These are phyloP conservation scores for Hemisphaericaspora xylofermentans DNA, from an alignment of 1,139 yeast species.

Conservation along the genomic window DNA sequence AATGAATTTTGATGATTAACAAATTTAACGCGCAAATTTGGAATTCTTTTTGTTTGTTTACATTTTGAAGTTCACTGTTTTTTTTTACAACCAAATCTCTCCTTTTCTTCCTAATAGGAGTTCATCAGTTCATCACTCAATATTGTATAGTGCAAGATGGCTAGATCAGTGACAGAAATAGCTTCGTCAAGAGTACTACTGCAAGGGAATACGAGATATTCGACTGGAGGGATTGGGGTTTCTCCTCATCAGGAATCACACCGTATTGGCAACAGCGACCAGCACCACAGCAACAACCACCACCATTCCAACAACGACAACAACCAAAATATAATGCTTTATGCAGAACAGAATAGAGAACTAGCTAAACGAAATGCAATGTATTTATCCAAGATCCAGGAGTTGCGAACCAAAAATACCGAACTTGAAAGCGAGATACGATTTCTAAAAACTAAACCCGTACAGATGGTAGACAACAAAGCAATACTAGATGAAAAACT, in stretches of 20 bases:
- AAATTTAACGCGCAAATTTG: background rate
- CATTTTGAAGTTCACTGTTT: slow-evolving; percentile 3
- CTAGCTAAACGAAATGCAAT: slow-evolving; percentile 57
- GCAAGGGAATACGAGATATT: slow-evolving; percentile 1
- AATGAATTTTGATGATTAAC: too few species aligned
- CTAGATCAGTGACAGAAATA: background rate
- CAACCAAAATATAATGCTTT: slow-evolving; percentile 1
- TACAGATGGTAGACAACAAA: background rate
- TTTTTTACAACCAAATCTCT: slow-evolving; percentile 1
- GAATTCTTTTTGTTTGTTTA: slow-evolving; percentile 2
- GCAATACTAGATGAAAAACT: slow-evolving; percentile 9
- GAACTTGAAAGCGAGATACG: slow-evolving; percentile 48
- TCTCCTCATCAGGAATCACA: background rate
- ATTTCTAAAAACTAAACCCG: background rate
- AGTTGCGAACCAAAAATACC: slow-evolving; percentile 49
- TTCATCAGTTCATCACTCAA: background rate
- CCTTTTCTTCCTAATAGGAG: background rate
- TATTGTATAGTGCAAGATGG: background rate
- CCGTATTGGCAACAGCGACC: background rate
- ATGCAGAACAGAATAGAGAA: slow-evolving; percentile 45
- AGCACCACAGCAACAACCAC: too few species aligned
- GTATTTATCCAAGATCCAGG: slow-evolving; percentile 47
- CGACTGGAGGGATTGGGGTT: slow-evolving; percentile 5
- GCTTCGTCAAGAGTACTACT: background rate
- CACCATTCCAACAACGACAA: background rate